Evolutionary conservation across 2,329 filamentous ascomycete genomes (phyloP).

Genomic region (Rhynchosporium secalis): DNA sequence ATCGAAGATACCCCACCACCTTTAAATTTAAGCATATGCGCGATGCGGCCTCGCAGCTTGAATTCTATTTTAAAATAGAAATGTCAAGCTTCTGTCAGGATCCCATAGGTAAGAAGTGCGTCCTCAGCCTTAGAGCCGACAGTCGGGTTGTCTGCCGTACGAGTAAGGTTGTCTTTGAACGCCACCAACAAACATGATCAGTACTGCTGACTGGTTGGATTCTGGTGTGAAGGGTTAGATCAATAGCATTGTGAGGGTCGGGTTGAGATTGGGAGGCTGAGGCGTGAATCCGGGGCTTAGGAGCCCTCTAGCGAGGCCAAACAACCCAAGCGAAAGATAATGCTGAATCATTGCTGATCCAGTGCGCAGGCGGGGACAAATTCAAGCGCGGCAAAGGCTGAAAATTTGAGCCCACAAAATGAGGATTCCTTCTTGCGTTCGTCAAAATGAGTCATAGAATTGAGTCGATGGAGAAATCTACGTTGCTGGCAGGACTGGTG

Average conservation of each 20-base stretch:
- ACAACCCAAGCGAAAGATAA: background rate
- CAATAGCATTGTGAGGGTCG: background rate
- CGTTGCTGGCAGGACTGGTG: background rate
- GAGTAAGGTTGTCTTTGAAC: background rate
- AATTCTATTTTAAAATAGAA: constrained; percentile 3
- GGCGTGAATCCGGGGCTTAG: background rate
- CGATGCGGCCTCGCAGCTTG: background rate
- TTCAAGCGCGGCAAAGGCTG: background rate
- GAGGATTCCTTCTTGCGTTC: background rate
- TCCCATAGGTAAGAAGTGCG: background rate
- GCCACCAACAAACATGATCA: background rate
- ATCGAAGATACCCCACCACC: background rate
- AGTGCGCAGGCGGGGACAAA: background rate
- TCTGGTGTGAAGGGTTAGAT: background rate
- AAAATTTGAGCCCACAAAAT: background rate
- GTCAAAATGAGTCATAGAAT: background rate
- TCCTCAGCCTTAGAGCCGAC: background rate
- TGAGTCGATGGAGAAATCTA: background rate
- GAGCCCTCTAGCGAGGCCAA: background rate
- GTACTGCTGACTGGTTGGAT: background rate
- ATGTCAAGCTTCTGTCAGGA: background rate
- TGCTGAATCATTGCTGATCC: background rate
- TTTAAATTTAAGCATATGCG: background rate
- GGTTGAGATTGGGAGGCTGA: constrained; percentile 6
- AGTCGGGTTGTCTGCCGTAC: background rate